Base-by-base conservation (phyloP, 2,329 filamentous ascomycete genomes). In the Thelonectria olida region DNA sequence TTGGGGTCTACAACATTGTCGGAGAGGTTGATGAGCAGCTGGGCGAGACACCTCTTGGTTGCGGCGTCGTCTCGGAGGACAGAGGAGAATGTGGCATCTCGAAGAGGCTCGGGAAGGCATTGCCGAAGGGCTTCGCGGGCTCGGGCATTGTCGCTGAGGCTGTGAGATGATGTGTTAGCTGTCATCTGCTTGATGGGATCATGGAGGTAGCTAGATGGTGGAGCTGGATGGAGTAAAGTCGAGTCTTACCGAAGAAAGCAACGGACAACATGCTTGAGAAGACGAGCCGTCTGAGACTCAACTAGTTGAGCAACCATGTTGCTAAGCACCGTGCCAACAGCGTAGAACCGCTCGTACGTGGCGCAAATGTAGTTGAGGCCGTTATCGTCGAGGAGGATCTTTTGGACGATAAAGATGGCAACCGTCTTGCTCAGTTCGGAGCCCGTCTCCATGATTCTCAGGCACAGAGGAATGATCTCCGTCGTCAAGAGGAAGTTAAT, bases 261-360 rank as follows among this genome's bases (percentile, higher is more conserved):
- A 69, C 96, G 86, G 31, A 99, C 96, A 58, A 99, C 96, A 75
- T 99, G 96, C 85, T 99, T 99, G 22, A 99, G 87, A 47, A 99
- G 84, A 53, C 96, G 87, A 27, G 97, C 96, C 1, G 96, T 99
- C 80, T 99, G 96, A 74, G 97, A 95, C 79, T 99, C 96, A 38
- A 98, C 96, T 36, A 99, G 86, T 80, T 98, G 95, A 54, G 91
- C 93, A 58, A 99, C 96, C 96, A 99, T 99, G 76, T 98, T 99
- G 81, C 93, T 97, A 38, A 99, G 83, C 6, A 99, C 96, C 1
- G 96, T 99, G 6, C 96, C 96, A 5, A 99, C 96, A 7, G 96
- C 96, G 71, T 98, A 99, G 80, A 99, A 99, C 19, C 96, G 88
- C 82, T 99, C 96, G 73, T 99, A 99, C 1, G 96, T 99, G 67